These are phyloP conservation scores for Aspergillus bridgeri DNA, from an alignment of 495 filamentous ascomycete genomes.

Conservation along the genomic window DNA sequence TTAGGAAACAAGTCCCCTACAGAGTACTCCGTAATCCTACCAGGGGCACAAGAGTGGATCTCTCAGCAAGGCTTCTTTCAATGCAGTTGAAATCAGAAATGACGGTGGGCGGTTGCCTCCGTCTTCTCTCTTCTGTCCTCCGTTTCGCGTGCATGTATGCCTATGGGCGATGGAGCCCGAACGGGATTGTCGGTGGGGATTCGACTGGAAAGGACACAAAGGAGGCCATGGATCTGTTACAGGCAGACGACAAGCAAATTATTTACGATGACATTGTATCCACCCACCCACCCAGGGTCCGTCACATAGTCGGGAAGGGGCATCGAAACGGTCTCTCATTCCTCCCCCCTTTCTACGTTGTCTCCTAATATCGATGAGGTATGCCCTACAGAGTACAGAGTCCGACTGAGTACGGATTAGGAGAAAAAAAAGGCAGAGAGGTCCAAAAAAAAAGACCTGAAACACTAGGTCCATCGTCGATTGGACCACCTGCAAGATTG, in stretches of 20 bases:
- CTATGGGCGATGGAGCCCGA: constrained; percentile 7
- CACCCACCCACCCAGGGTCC: neutral
- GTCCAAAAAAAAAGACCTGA: neutral
- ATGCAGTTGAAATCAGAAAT: constrained; percentile 1
- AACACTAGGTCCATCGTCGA: neutral
- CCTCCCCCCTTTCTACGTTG: constrained; percentile 6
- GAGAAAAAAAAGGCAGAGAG: neutral
- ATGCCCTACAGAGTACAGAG: no score
- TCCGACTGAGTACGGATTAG: neutral
- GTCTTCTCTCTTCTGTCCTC: constrained; percentile 5
- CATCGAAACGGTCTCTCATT: neutral
- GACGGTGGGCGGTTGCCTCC: constrained; percentile 8
- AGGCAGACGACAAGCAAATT: neutral
- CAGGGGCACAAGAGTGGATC: neutral
- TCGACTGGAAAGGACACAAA: neutral
- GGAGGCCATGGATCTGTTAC: constrained; percentile 9
- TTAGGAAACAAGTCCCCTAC: neutral
- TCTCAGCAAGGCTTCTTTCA: neutral
- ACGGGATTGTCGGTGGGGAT: constrained; percentile 19
- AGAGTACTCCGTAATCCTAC: neutral
- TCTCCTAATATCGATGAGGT: constrained; percentile 2
- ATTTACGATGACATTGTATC: constrained; percentile 1
- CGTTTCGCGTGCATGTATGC: neutral
- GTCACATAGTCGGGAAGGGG: neutral
- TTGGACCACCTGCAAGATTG: constrained; percentile 14